Evolutionary conservation across 2,329 filamentous ascomycete genomes (phyloP), one percentile per base, ranked within the genome.

Genomic region (Neofusicoccum laricinum): DNA sequence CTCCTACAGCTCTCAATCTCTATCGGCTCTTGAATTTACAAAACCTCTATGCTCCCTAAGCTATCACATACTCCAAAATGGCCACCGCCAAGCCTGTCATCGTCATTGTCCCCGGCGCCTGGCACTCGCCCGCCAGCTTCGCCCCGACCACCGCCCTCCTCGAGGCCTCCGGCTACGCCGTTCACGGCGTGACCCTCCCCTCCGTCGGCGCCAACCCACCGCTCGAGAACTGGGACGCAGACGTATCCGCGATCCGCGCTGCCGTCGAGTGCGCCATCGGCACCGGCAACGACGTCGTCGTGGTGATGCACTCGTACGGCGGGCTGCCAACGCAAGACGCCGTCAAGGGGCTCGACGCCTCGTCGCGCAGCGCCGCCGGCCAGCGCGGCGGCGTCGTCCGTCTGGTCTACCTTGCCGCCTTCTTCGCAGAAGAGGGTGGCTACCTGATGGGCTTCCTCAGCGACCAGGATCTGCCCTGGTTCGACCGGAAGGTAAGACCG

Each of bases 261-360:
- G 67, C 75, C 2, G 66, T 80, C 19, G 59, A 68, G 4, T 74
- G 80, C 4, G 77, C 80, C 10, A 45, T 63, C 21, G 50, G 50
- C 50, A 4, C 25, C 11, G 76, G 76, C 15, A 78, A 78, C 50
- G 72, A 81, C 32, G 74, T 83, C 14, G 68, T 82, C 0, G 73
- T 82, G 2, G 68, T 79, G 4, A 72, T 75, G 4, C 80, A 83
- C 66, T 81, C 77, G 2, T 82, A 80, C 70, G 76, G 77, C n/a
- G 80, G 80, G 14, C 69, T 79, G 0, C 71, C 80, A 1, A 76
- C 73, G 7, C 71, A 73, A 4, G 73, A 78, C 64, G 75, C 74
- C 32, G 14, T 51, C 41, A n/a, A 50, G 12, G 34, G 30, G 7
- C 41, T 64, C 30, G 34, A 51, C 25, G 14, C 12, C 2, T 14